These are phyloP conservation scores for Dendrobium chrysotoxum DNA, from an alignment of 106 monocot species.

Conservation along the genomic window DNA sequence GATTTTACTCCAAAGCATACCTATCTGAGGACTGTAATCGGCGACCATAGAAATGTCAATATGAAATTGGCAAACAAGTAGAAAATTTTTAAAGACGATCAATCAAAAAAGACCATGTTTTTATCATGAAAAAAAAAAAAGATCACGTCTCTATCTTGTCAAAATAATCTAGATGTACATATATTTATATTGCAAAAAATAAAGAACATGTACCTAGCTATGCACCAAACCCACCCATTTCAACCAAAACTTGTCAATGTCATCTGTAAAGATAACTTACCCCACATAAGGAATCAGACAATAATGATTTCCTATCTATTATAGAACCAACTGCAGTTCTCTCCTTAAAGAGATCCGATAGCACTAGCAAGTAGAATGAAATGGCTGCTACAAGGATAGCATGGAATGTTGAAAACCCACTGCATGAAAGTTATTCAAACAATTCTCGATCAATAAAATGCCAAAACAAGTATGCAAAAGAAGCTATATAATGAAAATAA, in stretches of 20 bases:
- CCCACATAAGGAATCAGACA: slow-evolving; percentile 72
- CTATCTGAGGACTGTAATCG: not conserved
- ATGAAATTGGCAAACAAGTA: not conserved
- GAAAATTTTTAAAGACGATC: not conserved
- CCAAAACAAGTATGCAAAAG: not conserved
- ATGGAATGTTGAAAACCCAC: slow-evolving; percentile 88
- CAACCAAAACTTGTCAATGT: not conserved
- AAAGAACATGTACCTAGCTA: not conserved
- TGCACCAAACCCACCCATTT: not conserved
- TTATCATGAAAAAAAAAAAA: not conserved
- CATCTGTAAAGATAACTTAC: slow-evolving; percentile 28
- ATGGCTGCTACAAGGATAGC: slow-evolving; percentile 55
- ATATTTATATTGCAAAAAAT: not conserved
- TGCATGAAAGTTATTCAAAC: slow-evolving; percentile 19
- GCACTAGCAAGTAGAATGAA: slow-evolving; percentile 65
- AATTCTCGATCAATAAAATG: not conserved
- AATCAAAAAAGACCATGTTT: not conserved
- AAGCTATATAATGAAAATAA: not conserved
- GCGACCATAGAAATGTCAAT: not conserved
- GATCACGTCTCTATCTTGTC: too few relatives aligned
- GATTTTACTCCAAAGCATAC: not conserved
- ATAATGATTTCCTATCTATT: slow-evolving; percentile 44
- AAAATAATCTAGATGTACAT: not conserved
- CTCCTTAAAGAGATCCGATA: slow-evolving; percentile 75
- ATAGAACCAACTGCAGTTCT: slow-evolving; percentile 19